Base-by-base conservation (phyloP, 345 rosid genomes). In the Gossypioides kirkii region DNA sequence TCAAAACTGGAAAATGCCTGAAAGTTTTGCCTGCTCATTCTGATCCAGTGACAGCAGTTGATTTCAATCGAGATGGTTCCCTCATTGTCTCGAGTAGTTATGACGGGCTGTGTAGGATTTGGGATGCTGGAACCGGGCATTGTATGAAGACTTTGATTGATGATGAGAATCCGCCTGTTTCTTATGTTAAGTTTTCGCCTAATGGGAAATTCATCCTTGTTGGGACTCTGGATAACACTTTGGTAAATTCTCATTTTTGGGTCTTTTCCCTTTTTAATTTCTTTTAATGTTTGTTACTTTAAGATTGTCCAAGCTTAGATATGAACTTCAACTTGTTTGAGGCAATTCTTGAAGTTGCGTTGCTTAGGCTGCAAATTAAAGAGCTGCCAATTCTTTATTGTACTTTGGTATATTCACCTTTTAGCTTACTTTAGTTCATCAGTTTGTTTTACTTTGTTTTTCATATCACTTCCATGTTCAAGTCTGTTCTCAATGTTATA, bases 11-110 rank as follows among this genome's bases (percentile, higher is more conserved):
- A 1, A 92, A 90, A 82, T 92, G 98, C 75, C 81, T 95, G 76
- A 91, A 87, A 83, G 97, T 95, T 18, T 81, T 95, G 17, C 99
- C 98, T 0, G 97, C 99, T 10, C 98, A 95, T 76, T 95, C 98
- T 1, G 97, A 89, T 77, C 98, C 96, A 1, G 96, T 95, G 13
- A 95, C 99, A 1, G 88, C 94, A 14, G 96, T 92, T 12, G 97
- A 95, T 81, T 95, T 89, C 73, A 87, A 91, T 54, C 80, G 90
- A 14, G 96, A 93, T 6, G 99, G 98, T 6, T 83, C 93, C 23
- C 80, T 92, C 43, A 86, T 92, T 47, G 96, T 95, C 20, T 88
- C 98, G 4, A 90, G 98, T 72, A 95, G 99, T 75, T 92, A 89
- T 46, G 99, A 95, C 66, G 99, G 99, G 54, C 55, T 92, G 68